Evolutionary conservation across 495 filamentous ascomycete species (phyloP), one percentile per base, ranked within the genome.

Genomic region (Aspergillus steynii): DNA sequence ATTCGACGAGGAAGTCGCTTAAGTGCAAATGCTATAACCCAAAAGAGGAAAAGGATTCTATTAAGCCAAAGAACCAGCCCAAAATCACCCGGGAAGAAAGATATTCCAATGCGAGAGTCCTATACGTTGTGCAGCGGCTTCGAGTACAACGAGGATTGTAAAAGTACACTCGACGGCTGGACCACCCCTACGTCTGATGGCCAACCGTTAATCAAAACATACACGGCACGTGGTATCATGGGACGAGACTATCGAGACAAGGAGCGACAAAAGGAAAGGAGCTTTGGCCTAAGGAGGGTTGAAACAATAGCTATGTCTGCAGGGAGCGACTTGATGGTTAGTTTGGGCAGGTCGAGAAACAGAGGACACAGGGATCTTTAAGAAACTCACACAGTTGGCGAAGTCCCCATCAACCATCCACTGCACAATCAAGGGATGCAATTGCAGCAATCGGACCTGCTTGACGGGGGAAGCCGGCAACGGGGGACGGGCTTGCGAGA

Each of bases 381-480:
- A 10, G 51, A 58, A 53, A 66, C 68, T 60, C 50, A 70, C 68
- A 67, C 68, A 66, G 59, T 60, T 61, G 62, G 59, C 58, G 55
- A 64, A 60, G 56, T 62, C 68, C 61, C 61, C 56, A 60, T 63
- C 53, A 57, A 56, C 68, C 62, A 64, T 65, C 55, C 55, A 65
- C 59, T 58, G 55, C 62, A 66, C 46, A 61, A 62, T 59, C 55
- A 51, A 56, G 28, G 12, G 54, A 50, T 29, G 45, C 47, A 54
- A 48, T 61, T 56, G 55, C 50, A 57, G 51, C 56, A 56, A 65
- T 61, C 52, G 50, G 50, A 9, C 58, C 59, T 63, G 55, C 42
- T 65, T 62, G 28, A 56, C 45, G 59, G 60, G 58, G 52, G 48
- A 51, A 57, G 52, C 15, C 53, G 49, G 48, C 61, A 53, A 65